Evolutionary conservation across 2,329 filamentous ascomycete species (phyloP).

Genomic region (Triangularia verruculosa): DNA sequence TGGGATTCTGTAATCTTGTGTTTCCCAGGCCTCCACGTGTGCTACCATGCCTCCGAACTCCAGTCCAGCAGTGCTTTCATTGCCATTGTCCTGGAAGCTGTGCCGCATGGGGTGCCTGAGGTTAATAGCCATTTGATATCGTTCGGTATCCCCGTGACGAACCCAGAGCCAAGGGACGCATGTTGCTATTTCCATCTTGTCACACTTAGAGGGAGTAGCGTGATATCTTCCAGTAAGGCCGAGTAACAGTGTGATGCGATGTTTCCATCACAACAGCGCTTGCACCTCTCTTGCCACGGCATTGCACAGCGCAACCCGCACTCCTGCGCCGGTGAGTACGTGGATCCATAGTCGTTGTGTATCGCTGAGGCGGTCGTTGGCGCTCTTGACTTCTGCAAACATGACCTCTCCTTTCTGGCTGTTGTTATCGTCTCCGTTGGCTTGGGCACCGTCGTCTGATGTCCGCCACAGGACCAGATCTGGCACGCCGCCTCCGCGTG

Average conservation of each 20-base stretch:
- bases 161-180: neutral
- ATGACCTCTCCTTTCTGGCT: conserved; percentile 58
- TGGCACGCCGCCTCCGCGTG: conserved; percentile 82
- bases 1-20: conserved; percentile 16
- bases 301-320: conserved; percentile 79
- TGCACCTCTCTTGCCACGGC: conserved; percentile 54
- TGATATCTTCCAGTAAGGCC: neutral
- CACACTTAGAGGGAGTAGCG: neutral
- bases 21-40: conserved; percentile 18
- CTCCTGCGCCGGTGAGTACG: conserved; percentile 79
- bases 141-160: conserved; percentile 1
- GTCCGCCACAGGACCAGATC: conserved; percentile 86
- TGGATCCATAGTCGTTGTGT: conserved; percentile 97
- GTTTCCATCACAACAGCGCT: conserved; percentile 35
- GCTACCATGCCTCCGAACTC: neutral
- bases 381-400: conserved; percentile 78
- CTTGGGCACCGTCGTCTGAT: conserved; percentile 28
- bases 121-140: neutral
- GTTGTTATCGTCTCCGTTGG: conserved; percentile 29
- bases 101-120: neutral
- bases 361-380: conserved; percentile 91
- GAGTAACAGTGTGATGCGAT: neutral
- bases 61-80: neutral
- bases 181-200: conserved; percentile 10
- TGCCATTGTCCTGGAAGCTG: neutral